A percentile compares a stretch with the other conserved stretches of the same genome.
phyloP scores from a whole-genome alignment of 192 early-diverging fungal species.

The Coemansia sp. region DNA sequence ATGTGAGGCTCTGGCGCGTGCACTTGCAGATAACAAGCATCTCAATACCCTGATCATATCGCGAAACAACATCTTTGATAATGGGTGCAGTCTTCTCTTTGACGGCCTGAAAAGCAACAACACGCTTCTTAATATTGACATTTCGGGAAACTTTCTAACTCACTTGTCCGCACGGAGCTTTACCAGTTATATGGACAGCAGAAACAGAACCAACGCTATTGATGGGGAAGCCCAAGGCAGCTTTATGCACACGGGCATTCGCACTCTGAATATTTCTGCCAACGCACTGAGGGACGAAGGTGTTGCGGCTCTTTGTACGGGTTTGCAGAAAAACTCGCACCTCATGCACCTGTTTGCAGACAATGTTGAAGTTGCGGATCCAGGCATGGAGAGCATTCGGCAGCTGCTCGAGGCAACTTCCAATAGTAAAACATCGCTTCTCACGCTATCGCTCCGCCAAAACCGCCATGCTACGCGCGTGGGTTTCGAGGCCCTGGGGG shows the following conservation, averaged over 20 bases:
- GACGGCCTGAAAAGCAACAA: conserved; percentile 10
- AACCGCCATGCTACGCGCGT: conserved; percentile 14
- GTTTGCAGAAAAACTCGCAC: conserved; percentile 12
- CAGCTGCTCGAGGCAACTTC: conserved; percentile 14
- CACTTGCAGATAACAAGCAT: conserved; percentile 15
- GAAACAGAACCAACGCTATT: neutral
- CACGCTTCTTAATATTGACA: conserved; percentile 14
- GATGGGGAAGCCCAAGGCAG: neutral
- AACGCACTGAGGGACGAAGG: conserved; percentile 36
- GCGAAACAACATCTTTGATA: conserved; percentile 38
- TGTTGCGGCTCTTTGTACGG: conserved; percentile 18
- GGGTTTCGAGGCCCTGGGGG: conserved; percentile 12
- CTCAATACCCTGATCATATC: conserved; percentile 16
- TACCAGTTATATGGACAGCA: conserved; percentile 9
- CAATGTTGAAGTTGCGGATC: conserved; percentile 21
- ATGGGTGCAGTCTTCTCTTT: conserved; percentile 28
- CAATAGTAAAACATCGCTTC: conserved; percentile 10
- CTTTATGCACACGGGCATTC: conserved; percentile 7
- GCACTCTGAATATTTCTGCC: conserved; percentile 19
- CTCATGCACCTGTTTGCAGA: conserved; percentile 20
- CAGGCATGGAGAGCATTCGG: conserved; percentile 5
- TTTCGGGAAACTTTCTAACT: conserved; percentile 35
- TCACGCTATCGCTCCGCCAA: conserved; percentile 29
- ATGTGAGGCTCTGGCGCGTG: conserved; percentile 12
- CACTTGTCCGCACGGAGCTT: conserved; percentile 21